Evolutionary conservation across 495 filamentous ascomycete genomes (phyloP), one percentile per base, ranked within the genome.

Genomic region (Aspergillus sclerotioniger): DNA sequence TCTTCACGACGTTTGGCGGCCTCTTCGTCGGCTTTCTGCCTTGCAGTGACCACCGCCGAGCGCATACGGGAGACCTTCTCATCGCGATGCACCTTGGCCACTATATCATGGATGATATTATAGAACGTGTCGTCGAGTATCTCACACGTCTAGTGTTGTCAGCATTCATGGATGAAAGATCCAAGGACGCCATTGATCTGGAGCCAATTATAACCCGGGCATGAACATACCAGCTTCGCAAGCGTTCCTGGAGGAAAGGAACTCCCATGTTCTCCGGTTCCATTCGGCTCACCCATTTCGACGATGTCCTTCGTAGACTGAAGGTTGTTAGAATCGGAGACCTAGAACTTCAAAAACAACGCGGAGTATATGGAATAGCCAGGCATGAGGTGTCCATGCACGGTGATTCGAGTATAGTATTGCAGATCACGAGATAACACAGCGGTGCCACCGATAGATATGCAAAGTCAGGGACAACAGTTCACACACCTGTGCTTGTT

Each of bases 31-130:
- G 86, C 84, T 57, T 84, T 79, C 70, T 89, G 86, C 71, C 88
- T 79, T 61, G 88, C 85, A 49, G 84, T 70, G 37, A 88, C 85
- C 47, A 89, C 89, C 13, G 90, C 90, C 39, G 89, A 89, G 44
- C 80, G 77, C 68, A 86, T 88, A 54, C 88, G 85, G 41, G 84
- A 82, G 52, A 84, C 81, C 69, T 90, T 90, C 70, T 90, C 87
- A 63, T 89, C 84, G 41, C 87, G 85, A 67, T 90, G 87, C 29
- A 83, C 84, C 62, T 89, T 85, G 58, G 88, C 77, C 53, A 90
- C 74, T 48, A 89, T 73, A 53, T 89, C 87, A 63, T 88, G 84
- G 37, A 90, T 80, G 58, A 89, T 84, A 65, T 90, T 90, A 72
- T 88, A 86, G 60, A 90, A 75, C 16, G 86, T 72, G 63, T 87